A percentile compares a stretch with the other conserved stretches of the same genome.
Conservation (phyloP, 2,329 filamentous ascomycete genomes). For the Penicillium sp. region DNA sequence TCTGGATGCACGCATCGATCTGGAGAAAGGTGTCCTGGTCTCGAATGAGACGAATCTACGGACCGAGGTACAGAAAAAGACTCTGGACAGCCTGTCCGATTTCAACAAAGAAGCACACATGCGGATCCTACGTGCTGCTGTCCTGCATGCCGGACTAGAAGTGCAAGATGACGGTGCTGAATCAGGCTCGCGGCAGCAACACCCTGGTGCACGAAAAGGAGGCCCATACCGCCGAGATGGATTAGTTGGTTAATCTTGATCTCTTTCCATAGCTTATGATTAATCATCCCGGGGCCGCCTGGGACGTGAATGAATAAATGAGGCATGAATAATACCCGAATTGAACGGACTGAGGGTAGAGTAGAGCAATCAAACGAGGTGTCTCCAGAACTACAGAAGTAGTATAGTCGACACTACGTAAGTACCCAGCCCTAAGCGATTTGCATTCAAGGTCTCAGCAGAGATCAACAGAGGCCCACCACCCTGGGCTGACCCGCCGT, state of each 20-base stretch:
- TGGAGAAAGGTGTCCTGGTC: slow-evolving; percentile 78
- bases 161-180: slow-evolving; percentile 50
- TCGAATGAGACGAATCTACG: slow-evolving; percentile 71
- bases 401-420: too few species aligned
- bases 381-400: neutral
- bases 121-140: slow-evolving; percentile 76
- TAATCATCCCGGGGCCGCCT: neutral
- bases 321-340: slow-evolving; percentile 29
- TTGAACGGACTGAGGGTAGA: neutral
- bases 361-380: neutral
- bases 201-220: neutral
- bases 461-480: too few species aligned
- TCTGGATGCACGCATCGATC: slow-evolving; percentile 80
- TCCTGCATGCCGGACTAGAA: slow-evolving; percentile 76
- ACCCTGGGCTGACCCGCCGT: too few species aligned
- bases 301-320: slow-evolving; percentile 16
- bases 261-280: neutral
- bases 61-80: slow-evolving; percentile 69
- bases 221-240: neutral
- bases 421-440: too few species aligned
- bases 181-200: slow-evolving; percentile 1
- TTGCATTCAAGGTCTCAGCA: too few species aligned
- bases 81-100: slow-evolving; percentile 68
- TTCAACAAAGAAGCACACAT: slow-evolving; percentile 78
- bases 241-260: neutral